phyloP scores from a whole-genome alignment of 768 basidiomycete species.

The Tricholoma flavovirens region DNA sequence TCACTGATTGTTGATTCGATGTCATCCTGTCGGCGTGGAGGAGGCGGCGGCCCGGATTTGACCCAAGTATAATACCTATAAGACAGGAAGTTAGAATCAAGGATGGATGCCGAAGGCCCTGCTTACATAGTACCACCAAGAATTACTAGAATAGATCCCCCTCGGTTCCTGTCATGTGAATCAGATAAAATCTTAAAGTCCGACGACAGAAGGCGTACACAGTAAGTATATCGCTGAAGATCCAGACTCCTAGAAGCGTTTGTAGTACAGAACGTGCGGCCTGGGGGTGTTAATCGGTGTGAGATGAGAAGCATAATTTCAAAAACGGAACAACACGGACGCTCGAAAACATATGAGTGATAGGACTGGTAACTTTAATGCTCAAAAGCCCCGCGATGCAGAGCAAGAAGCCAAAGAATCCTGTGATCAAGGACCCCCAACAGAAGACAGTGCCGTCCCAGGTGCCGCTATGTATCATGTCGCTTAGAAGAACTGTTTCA shows the following conservation, averaged over 20 bases:
- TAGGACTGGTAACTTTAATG: slow-evolving; percentile 77
- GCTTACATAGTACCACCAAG: slow-evolving; percentile 61
- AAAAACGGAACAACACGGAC: slow-evolving; percentile 35
- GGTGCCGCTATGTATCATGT: slow-evolving; percentile 29
- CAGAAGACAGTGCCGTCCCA: slow-evolving; percentile 53
- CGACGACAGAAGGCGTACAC: slow-evolving; percentile 39
- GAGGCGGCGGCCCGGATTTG: slow-evolving; percentile 23
- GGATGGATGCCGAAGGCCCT: neutral
- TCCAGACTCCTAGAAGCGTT: slow-evolving; percentile 70
- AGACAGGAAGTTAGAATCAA: neutral
- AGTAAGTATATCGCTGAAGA: slow-evolving; percentile 71
- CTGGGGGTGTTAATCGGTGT: slow-evolving; percentile 29
- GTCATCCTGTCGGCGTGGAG: slow-evolving; percentile 30
- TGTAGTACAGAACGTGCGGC: slow-evolving; percentile 81
- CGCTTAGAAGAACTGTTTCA: slow-evolving; percentile 39
- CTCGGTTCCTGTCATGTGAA: slow-evolving; percentile 47
- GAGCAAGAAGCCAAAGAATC: slow-evolving; percentile 76
- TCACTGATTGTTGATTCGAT: slow-evolving; percentile 29
- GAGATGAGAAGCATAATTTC: slow-evolving; percentile 6
- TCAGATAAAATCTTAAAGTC: neutral
- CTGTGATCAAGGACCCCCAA: slow-evolving; percentile 65
- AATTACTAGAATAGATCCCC: slow-evolving; percentile 60
- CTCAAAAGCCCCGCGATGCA: slow-evolving; percentile 74
- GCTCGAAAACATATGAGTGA: slow-evolving; percentile 83
- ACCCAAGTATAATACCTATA: slow-evolving; percentile 48